phyloP scores from a whole-genome alignment of 495 filamentous ascomycete species.

The Penicillium fimorum region DNA sequence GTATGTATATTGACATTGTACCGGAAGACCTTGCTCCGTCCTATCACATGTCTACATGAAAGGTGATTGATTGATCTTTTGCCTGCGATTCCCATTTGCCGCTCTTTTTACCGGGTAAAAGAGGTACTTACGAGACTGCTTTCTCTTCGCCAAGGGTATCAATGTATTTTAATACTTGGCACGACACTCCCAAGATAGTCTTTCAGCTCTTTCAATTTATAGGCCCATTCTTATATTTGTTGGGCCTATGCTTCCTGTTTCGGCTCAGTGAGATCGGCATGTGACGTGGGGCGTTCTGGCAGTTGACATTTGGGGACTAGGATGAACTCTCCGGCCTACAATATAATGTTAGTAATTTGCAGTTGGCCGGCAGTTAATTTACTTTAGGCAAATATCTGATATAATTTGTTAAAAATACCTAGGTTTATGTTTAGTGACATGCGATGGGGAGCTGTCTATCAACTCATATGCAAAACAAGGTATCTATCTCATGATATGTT shows the following conservation, averaged over 20 bases:
- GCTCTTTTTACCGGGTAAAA: not conserved
- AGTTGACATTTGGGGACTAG: not conserved
- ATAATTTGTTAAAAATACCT: not conserved
- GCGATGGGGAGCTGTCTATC: not conserved
- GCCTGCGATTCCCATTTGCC: not conserved
- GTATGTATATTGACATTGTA: not conserved
- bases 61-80: not conserved
- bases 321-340: not conserved
- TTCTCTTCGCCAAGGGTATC: not conserved
- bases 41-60: conserved; percentile 7
- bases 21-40: conserved; percentile 10
- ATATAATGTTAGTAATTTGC: too few species aligned
- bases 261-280: conserved; percentile 1
- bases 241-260: not conserved
- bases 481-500: conserved; percentile 2
- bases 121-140: not conserved
- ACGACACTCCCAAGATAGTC: not conserved
- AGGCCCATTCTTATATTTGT: not conserved
- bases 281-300: conserved; percentile 4
- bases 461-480: conserved; percentile 1
- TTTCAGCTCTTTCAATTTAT: not conserved
- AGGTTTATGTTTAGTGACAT: not conserved
- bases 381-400: conserved; percentile 4
- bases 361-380: not conserved
- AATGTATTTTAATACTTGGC: not conserved